Evolutionary conservation across 176 grass and related monocot species (phyloP).

Genomic region (Aegilops umbellulata): DNA sequence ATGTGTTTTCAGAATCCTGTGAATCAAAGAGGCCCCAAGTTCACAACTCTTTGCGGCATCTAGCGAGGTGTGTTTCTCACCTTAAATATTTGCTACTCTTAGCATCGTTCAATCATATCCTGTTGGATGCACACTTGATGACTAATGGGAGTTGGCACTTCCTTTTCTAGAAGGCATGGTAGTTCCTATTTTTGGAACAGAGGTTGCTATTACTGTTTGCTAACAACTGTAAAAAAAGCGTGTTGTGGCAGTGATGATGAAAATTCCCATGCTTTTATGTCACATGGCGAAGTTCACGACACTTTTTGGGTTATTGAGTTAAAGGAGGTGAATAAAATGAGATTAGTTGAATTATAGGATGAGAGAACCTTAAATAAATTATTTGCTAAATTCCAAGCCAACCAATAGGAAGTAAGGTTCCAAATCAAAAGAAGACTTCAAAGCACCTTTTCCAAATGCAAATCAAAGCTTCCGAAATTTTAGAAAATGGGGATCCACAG

Average conservation of each 20-base stretch:
- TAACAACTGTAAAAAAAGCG: not conserved
- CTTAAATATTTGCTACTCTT: not conserved
- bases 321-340: slow-evolving; percentile 30
- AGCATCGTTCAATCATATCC: not conserved
- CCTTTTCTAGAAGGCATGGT: not conserved
- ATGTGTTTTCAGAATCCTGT: not conserved
- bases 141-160: not conserved
- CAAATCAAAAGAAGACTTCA: slow-evolving; percentile 22
- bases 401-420: slow-evolving; percentile 34
- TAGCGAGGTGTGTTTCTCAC: not conserved
- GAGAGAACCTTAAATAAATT: slow-evolving; percentile 33
- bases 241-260: slow-evolving; percentile 3
- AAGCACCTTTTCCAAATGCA: slow-evolving; percentile 47
- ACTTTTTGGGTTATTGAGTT: slow-evolving; percentile 25
- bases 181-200: not conserved
- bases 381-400: slow-evolving; percentile 35
- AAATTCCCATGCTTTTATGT: slow-evolving; percentile 22
- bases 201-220: not conserved
- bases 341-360: slow-evolving; percentile 23
- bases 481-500: slow-evolving; percentile 23
- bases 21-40: not conserved
- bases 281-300: slow-evolving; percentile 14
- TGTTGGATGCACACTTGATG: not conserved
- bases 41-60: not conserved
- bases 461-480: slow-evolving; percentile 23